Evolutionary conservation across 2,329 filamentous ascomycete species (phyloP).

Genomic region (Fusarium sp.): DNA sequence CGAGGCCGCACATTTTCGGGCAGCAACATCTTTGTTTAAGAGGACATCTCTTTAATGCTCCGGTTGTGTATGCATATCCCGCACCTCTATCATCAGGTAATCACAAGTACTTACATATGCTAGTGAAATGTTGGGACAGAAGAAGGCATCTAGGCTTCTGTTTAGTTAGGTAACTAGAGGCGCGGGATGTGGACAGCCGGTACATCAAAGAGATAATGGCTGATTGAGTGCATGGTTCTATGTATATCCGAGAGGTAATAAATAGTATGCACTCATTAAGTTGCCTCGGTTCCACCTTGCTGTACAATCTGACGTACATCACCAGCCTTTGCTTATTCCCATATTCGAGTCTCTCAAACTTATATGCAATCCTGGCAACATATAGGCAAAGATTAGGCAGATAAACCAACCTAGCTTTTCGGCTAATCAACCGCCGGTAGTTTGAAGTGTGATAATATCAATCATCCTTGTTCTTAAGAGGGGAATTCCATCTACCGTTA

Average conservation of each 20-base stretch:
- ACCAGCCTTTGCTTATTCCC: background rate
- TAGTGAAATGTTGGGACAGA: background rate
- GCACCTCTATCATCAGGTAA: background rate
- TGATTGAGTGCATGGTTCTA: background rate
- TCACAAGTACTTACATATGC: background rate
- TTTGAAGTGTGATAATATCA: constrained; percentile 3
- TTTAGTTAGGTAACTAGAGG: background rate
- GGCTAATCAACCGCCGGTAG: constrained; percentile 10
- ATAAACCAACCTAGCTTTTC: background rate
- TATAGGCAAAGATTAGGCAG: background rate
- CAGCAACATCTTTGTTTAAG: background rate
- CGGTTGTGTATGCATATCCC: background rate
- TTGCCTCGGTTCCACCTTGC: background rate
- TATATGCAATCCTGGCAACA: background rate
- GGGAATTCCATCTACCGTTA: background rate
- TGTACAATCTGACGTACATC: background rate
- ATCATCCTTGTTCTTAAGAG: constrained; percentile 25
- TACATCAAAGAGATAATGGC: background rate
- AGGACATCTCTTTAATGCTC: background rate
- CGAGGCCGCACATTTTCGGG: background rate
- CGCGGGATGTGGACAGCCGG: background rate
- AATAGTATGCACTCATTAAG: background rate
- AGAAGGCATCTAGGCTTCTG: background rate
- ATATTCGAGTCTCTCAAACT: background rate
- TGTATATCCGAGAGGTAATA: background rate